A percentile compares a stretch with the other conserved stretches of the same genome.
These are phyloP conservation scores for Colletotrichum salicis DNA, from an alignment of 2,329 filamentous ascomycete species.

Conservation along the genomic window DNA sequence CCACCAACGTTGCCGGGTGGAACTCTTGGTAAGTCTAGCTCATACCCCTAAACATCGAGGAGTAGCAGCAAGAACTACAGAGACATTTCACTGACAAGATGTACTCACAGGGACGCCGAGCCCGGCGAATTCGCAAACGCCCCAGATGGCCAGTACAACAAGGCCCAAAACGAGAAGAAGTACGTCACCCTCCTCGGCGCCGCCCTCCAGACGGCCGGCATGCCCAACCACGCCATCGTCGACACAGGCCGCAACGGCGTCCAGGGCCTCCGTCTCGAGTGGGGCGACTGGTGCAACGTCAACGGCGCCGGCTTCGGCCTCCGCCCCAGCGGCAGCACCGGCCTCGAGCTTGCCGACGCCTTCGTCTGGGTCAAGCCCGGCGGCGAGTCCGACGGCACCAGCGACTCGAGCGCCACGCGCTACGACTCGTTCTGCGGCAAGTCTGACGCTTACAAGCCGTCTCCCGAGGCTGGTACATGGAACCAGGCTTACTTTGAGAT, in stretches of 20 bases:
- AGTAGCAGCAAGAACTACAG: neutral
- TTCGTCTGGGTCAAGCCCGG: slow-evolving; percentile 77
- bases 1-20: slow-evolving; percentile 54
- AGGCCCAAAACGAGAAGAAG: slow-evolving; percentile 54
- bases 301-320: slow-evolving; percentile 69
- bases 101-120: slow-evolving; percentile 40
- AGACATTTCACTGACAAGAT: neutral
- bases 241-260: slow-evolving; percentile 55
- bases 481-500: slow-evolving; percentile 41
- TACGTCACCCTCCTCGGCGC: slow-evolving; percentile 54
- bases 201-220: slow-evolving; percentile 49
- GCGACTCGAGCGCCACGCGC: slow-evolving; percentile 46
- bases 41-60: neutral
- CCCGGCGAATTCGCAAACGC: slow-evolving; percentile 55
- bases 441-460: slow-evolving; percentile 56
- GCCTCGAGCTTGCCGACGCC: slow-evolving; percentile 66
- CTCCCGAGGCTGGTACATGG: slow-evolving; percentile 64
- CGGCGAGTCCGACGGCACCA: slow-evolving; percentile 59
- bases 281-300: slow-evolving; percentile 71
- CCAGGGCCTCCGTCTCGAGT: slow-evolving; percentile 53
- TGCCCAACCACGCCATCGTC: slow-evolving; percentile 55
- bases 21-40: slow-evolving; percentile 46
- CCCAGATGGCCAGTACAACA: slow-evolving; percentile 53
- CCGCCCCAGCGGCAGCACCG: slow-evolving; percentile 67
- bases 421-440: slow-evolving; percentile 53